Base-by-base conservation (phyloP, 768 basidiomycete genomes). In the Phanerodontia chrysosporium region DNA sequence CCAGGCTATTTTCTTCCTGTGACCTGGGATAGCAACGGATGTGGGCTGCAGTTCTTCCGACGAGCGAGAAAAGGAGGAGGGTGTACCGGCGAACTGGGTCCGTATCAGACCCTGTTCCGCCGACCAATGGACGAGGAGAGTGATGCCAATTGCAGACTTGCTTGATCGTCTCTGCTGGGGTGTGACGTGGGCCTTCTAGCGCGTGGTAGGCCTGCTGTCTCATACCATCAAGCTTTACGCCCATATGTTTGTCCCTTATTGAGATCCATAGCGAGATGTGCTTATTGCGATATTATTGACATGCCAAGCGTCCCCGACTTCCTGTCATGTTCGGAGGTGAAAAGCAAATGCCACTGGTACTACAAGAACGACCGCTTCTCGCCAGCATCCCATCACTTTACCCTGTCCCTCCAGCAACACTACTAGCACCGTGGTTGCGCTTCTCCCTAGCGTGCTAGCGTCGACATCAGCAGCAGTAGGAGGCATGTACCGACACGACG, bases 261-360 rank as follows among this genome's bases (percentile, higher is more conserved):
- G 45, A 61, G 52, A 53, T 53, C 52, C 55, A 57, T 39, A 55
- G 35, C 45, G 48, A 57, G 60, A 55, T 61, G 60, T 61, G 60
- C 60, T 61, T 61, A 61, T 61, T 61, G 49, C 46, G 60, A 57
- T 55, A 61, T 59, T 49, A 51, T 51, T 61, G 59, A 51, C 60
- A 57, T 52, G 55, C 55, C 60, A 61, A 57, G 59, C 45, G 55
- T 39, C 42, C 55, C 48, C 55, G 45, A 55, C 60, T 55, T 52
- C 60, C 55, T 57, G 55, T 51, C 55, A 57, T 57, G 55, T 55
- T 42, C 60, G 60, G 60, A 61, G 54, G 57, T 46, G 45, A 61
- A 60, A 56, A 45, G 48, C 60, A 46, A 51, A 49, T 57, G 45
- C 55, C 39, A 49, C 32, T 49, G 51, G 45, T 49, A 61, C 60